Evolutionary conservation across 805 yeast genomes (phyloP), one percentile per base, ranked within the genome.

Genomic region (Candida rishiriensis): DNA sequence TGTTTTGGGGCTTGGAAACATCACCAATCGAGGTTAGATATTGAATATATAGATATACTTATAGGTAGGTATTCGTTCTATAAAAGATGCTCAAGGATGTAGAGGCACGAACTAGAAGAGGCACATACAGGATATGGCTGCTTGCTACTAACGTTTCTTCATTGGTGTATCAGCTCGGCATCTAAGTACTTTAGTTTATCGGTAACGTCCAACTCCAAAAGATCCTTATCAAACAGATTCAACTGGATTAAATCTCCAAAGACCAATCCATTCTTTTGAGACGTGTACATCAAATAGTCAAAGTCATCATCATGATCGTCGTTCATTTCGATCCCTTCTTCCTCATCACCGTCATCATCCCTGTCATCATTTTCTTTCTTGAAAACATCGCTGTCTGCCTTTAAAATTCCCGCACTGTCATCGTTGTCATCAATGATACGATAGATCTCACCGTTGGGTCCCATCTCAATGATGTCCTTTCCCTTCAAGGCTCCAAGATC

Each of bases 221-320:
- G 62, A 2, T 56, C 53, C 41, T 60, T 52, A n/a, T 64, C 53
- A 21, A 76, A 50, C 9, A 88, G 49, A 0, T 85, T 86, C 32
- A 85, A 70, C 42, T 73, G 73, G 16, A 83, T 64, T 57, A 86
- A 60, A 61, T 91, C 97, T 11, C 86, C 88, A 72, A 90, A 72
- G 43, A 84, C 76, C 16, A 88, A 62, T 5, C 79, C 79, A 12
- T 84, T 72, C 66, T 90, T 91, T 50, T 90, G 88, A 39, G 73
- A 72, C 9, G 93, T 70, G 61, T 90, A 93, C 48, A 74, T 72
- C 49, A 86, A 60, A 63, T 88, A 88, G 60, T 89, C 89, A 56
- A 93, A 91, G 35, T 79, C 76, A 52, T 85, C 95, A 47, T 62
- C 71, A 29, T 56, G 56, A 17, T 58, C 69, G 11, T 57, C 63